Evolutionary conservation across 176 grass and related monocot genomes (phyloP), one percentile per base, ranked within the genome.

Genomic region (Triticum urartu): DNA sequence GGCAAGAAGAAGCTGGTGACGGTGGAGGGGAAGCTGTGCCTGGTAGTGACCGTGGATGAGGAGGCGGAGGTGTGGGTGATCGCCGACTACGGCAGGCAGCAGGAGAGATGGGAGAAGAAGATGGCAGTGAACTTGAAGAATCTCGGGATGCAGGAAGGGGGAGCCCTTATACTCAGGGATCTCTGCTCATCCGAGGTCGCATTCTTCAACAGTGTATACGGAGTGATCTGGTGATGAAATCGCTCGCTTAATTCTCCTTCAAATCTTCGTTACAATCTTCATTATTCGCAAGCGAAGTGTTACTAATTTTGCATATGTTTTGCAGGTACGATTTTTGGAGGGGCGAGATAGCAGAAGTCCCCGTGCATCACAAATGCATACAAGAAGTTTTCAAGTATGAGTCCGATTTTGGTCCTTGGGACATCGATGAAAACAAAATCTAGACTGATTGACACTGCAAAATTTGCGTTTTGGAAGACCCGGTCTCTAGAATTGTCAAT

Each of bases 51-150:
- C 5, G 67, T 3, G 14, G 48, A 50, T 6, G 48, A 77, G 25
- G 62, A 69, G 77, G 5, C 85, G 13, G 63, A 82, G 4, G 6
- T 86, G 21, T 90, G 88, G 88, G 64, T 64, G 72, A 77, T 90
- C 21, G 39, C 50, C 0, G 6, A 8, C 28, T 86, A 90, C 22
- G 40, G 14, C 45, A 56, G 7, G 73, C 45, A 32, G 2, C 20
- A 52, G 1, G 72, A 48, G 38, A 90, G 64, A 39, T 90, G 88
- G 88, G 72, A 78, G 83, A 90, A 52, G 78, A 89, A 82, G 79
- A 78, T 39, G 63, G 14, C 15, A 11, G 62, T 81, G 63, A 77
- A 50, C 63, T 77, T 90, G 48, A 68, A 77, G 50, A 50, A 50
- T 21, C 32, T 90, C 26, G 14, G 24, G 9, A 26, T 21, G 59